Evolutionary conservation across 257 asterid genomes (phyloP).

Genomic region (Sherardia arvensis): DNA sequence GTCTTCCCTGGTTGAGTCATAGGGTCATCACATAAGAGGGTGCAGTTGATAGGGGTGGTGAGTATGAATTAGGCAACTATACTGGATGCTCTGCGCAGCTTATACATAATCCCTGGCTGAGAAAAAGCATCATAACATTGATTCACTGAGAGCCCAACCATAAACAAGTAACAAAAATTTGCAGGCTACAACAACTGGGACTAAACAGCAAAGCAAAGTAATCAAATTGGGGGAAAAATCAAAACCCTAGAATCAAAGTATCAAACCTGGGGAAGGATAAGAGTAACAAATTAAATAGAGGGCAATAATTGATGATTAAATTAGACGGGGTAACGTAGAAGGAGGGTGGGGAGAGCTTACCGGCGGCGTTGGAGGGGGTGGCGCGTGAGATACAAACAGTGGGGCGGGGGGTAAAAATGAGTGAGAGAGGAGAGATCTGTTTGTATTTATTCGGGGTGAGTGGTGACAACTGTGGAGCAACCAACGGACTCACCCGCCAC

Average conservation of each 20-base stretch:
- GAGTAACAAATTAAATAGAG: neutral
- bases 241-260: neutral
- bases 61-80: neutral
- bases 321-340: neutral
- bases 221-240: neutral
- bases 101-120: neutral
- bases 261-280: neutral
- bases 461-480: neutral
- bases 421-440: neutral
- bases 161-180: neutral
- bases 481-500: conserved; percentile 7
- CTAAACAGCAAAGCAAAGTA: neutral
- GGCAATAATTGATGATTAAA: neutral
- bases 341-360: neutral
- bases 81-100: neutral
- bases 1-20: conserved; percentile 36
- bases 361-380: neutral
- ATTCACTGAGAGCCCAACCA: neutral
- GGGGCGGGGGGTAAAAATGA: neutral
- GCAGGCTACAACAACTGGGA: neutral
- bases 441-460: neutral
- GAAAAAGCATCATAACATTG: neutral
- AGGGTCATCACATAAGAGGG: conserved; percentile 12
- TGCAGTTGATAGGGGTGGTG: conserved; percentile 12
- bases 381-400: neutral